phyloP scores from a whole-genome alignment of 2,329 filamentous ascomycete species.

The Fusarium aywerte region DNA sequence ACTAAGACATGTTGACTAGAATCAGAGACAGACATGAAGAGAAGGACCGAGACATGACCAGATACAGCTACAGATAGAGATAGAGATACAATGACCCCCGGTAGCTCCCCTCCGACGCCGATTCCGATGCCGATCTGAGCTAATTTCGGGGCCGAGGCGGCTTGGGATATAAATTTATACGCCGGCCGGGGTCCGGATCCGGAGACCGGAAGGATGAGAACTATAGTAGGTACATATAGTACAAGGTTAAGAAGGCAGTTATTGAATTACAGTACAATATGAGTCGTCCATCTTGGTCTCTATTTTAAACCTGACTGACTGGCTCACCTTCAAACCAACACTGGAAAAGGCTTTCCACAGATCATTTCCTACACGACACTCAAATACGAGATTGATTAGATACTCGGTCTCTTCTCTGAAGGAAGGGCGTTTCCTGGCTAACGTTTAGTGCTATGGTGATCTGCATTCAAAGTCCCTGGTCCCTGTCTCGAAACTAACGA shows the following conservation, averaged over 20 bases:
- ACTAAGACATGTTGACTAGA: neutral
- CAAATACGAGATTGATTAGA: slow-evolving; percentile 30
- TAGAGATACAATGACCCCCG: neutral
- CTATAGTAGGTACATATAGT: neutral
- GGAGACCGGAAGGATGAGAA: neutral
- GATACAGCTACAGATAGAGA: neutral
- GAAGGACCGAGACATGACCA: neutral
- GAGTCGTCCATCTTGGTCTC: no score
- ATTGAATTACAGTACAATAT: neutral
- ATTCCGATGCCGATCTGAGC: slow-evolving; percentile 6
- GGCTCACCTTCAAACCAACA: neutral
- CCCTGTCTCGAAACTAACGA: slow-evolving; percentile 15
- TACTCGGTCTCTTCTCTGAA: neutral
- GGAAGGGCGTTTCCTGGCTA: slow-evolving; percentile 1
- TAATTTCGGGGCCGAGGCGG: slow-evolving; percentile 16
- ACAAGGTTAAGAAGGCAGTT: neutral
- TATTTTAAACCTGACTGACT: neutral
- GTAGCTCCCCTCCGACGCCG: neutral
- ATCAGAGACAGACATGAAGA: neutral
- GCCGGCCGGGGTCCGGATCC: slow-evolving; percentile 15
- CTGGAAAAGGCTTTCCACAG: neutral
- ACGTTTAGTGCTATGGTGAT: neutral
- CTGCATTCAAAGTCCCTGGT: neutral
- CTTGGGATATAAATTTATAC: neutral
- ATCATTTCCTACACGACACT: neutral